Evolutionary conservation across 1,139 yeast genomes (phyloP).

Genomic region (Geotrichum citri-aurantii): DNA sequence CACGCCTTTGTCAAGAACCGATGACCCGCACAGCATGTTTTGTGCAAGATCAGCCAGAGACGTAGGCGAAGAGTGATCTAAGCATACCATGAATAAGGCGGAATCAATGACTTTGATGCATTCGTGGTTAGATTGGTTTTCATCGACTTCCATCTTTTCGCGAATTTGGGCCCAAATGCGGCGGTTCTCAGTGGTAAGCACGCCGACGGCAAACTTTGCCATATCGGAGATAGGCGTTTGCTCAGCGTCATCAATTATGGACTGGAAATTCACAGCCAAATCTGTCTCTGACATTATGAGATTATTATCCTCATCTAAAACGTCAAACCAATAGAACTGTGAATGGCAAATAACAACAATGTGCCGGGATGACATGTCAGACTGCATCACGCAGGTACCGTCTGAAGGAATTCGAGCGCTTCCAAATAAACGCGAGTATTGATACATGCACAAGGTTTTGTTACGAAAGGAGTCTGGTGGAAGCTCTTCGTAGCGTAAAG

Average conservation of each 20-base stretch:
- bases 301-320: constrained; percentile 63
- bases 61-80: constrained; percentile 68
- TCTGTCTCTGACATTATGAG: constrained; percentile 68
- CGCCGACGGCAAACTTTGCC: constrained; percentile 80
- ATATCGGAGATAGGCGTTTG: constrained; percentile 56
- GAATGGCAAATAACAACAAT: constrained; percentile 76
- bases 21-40: constrained; percentile 80
- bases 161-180: constrained; percentile 78
- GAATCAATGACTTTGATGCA: constrained; percentile 70
- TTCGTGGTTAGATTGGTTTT: constrained; percentile 47
- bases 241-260: constrained; percentile 67
- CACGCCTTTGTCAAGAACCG: constrained; percentile 71
- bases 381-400: constrained; percentile 78
- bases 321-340: constrained; percentile 93
- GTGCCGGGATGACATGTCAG: constrained; percentile 68
- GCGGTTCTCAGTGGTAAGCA: constrained; percentile 81
- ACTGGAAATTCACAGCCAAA: constrained; percentile 64
- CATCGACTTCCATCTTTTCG: constrained; percentile 37
- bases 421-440: constrained; percentile 78
- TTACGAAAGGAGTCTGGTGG: constrained; percentile 58
- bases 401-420: constrained; percentile 78
- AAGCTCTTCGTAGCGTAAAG: constrained; percentile 66
- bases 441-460: constrained; percentile 79
- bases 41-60: constrained; percentile 65
- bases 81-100: constrained; percentile 72